Percentiles rank a stretch among this genome's conserved stretches.
These are phyloP conservation scores for Heterobasidion occidentale DNA, from an alignment of 1,284 basidiomycete species.

Conservation along the genomic window DNA sequence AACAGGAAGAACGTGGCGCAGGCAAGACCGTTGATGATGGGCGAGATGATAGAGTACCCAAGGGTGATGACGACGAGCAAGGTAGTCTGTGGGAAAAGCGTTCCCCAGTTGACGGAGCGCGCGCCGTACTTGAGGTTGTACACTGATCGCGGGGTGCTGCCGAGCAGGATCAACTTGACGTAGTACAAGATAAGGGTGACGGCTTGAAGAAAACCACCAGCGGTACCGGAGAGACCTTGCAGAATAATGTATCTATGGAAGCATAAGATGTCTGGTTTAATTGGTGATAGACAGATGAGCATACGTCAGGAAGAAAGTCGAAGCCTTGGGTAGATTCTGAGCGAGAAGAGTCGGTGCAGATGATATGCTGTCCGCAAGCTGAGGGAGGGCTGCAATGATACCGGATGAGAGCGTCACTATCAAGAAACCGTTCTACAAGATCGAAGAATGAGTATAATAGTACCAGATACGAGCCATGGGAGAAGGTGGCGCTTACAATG, in stretches of 20 bases:
- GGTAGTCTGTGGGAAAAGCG: slow-evolving; percentile 72
- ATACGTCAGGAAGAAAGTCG: slow-evolving; percentile 92
- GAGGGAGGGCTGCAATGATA: slow-evolving; percentile 61
- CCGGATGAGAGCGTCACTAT: slow-evolving; percentile 81
- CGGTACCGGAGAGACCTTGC: slow-evolving; percentile 69
- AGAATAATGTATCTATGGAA: slow-evolving; percentile 49
- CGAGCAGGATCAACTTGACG: slow-evolving; percentile 78
- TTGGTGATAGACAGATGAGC: slow-evolving; percentile 20
- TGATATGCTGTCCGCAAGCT: slow-evolving; percentile 54
- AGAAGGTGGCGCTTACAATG: slow-evolving; percentile 46
- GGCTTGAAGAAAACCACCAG: slow-evolving; percentile 75
- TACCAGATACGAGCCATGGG: not conserved
- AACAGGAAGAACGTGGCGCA: slow-evolving; percentile 78
- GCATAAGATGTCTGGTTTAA: not conserved
- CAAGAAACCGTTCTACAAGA: slow-evolving; percentile 74
- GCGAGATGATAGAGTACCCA: slow-evolving; percentile 88
- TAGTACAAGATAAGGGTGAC: slow-evolving; percentile 77
- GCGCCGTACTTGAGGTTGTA: slow-evolving; percentile 73
- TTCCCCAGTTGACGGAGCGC: slow-evolving; percentile 74
- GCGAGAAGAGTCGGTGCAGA: slow-evolving; percentile 66
- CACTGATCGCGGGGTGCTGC: slow-evolving; percentile 84
- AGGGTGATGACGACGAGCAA: slow-evolving; percentile 71
- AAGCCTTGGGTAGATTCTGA: slow-evolving; percentile 71
- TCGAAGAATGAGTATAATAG: not conserved
- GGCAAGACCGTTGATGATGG: slow-evolving; percentile 90